Percentiles rank a stretch among this genome's conserved stretches.
These are phyloP conservation scores for Nemania bipapillata DNA, from an alignment of 2,329 filamentous ascomycete species.

Conservation along the genomic window DNA sequence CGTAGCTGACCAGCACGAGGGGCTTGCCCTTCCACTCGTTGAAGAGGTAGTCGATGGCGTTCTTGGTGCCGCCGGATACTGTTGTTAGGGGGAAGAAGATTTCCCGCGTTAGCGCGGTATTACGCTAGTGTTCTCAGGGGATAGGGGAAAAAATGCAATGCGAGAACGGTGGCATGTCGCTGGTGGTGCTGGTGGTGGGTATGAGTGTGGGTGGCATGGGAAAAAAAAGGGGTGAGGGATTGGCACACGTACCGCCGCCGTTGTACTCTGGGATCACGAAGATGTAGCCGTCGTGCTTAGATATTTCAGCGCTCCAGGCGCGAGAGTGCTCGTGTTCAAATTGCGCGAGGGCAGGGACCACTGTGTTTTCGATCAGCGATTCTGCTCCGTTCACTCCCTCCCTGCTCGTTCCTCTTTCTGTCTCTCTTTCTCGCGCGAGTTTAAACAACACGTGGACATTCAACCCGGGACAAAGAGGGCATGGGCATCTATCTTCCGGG, in stretches of 20 bases:
- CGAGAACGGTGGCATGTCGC: no score
- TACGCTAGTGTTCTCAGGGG: no score
- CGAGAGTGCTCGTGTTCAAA: slow-evolving; percentile 57
- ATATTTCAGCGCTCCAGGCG: slow-evolving; percentile 59
- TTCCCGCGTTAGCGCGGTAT: no score
- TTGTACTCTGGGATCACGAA: slow-evolving; percentile 68
- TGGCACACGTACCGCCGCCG: slow-evolving; percentile 52
- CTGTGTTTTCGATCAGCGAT: slow-evolving; percentile 26
- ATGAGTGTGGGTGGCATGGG: neutral
- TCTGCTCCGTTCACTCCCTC: neutral
- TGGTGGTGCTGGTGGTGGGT: neutral
- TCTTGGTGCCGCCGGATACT: slow-evolving; percentile 66
- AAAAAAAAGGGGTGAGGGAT: neutral
- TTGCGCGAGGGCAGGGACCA: slow-evolving; percentile 52
- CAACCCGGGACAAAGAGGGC: neutral
- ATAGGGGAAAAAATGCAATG: no score
- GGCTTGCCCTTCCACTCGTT: slow-evolving; percentile 69
- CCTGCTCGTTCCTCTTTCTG: neutral
- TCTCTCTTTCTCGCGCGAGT: neutral
- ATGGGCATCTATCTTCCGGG: no score
- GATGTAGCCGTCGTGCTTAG: slow-evolving; percentile 60
- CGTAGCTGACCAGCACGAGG: slow-evolving; percentile 65
- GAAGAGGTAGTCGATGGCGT: slow-evolving; percentile 70
- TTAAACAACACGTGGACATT: neutral
- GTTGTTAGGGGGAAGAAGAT: no score